Evolutionary conservation across 2,329 filamentous ascomycete genomes (phyloP).

Genomic region (Hypoxylon sp.): DNA sequence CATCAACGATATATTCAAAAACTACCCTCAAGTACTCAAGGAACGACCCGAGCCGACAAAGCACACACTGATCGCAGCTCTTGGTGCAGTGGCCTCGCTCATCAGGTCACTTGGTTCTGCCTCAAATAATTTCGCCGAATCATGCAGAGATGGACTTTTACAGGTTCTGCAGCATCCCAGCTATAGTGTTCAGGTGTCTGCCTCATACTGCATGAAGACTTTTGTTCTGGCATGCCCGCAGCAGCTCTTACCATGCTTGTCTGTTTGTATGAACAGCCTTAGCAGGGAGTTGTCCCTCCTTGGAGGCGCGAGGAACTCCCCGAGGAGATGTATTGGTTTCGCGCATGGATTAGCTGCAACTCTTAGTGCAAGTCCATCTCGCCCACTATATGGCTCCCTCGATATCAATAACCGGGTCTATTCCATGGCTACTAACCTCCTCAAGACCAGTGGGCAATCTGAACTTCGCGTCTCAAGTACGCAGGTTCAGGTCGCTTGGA

Average conservation of each 20-base stretch:
- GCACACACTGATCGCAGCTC: slow-evolving; percentile 81
- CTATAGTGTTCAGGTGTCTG: slow-evolving; percentile 94
- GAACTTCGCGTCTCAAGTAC: slow-evolving; percentile 92
- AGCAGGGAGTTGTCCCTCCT: slow-evolving; percentile 87
- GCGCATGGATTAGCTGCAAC: slow-evolving; percentile 92
- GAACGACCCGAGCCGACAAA: slow-evolving; percentile 92
- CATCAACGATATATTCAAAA: slow-evolving; percentile 90
- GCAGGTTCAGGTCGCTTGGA: slow-evolving; percentile 98
- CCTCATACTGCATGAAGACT: slow-evolving; percentile 85
- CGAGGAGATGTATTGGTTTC: slow-evolving; percentile 88
- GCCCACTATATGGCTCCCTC: slow-evolving; percentile 93
- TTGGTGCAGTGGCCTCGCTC: slow-evolving; percentile 84
- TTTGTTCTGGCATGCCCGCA: slow-evolving; percentile 94
- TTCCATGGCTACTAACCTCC: slow-evolving; percentile 88
- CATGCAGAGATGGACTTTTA: slow-evolving; percentile 86
- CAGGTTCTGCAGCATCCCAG: slow-evolving; percentile 95
- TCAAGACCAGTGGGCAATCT: slow-evolving; percentile 93
- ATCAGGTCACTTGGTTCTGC: slow-evolving; percentile 87
- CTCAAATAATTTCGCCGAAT: slow-evolving; percentile 82
- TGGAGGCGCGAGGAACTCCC: slow-evolving; percentile 80
- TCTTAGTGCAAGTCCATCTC: slow-evolving; percentile 87
- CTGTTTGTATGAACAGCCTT: slow-evolving; percentile 96
- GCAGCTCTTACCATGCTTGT: slow-evolving; percentile 90
- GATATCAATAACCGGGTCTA: slow-evolving; percentile 95
- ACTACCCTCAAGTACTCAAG: slow-evolving; percentile 90